Percentiles rank a stretch among this genome's conserved stretches.
Conservation (phyloP, 352 stramenopile genomes). For the Paralagenidium karlingii region DNA sequence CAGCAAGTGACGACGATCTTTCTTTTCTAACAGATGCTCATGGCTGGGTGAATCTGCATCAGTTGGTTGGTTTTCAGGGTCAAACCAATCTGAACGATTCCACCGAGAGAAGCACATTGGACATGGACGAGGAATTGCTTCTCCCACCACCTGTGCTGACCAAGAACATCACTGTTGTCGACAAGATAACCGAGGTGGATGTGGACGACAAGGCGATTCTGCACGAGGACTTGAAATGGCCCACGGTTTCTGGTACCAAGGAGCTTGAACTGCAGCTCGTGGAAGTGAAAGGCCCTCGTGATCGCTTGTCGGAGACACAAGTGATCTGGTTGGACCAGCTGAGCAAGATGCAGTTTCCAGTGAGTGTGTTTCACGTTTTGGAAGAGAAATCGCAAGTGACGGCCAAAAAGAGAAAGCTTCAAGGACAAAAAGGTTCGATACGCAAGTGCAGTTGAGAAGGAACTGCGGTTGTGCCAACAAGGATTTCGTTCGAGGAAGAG, state of each 20-base stretch:
- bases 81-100: too few relatives aligned
- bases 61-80: too few relatives aligned
- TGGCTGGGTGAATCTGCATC: too few relatives aligned
- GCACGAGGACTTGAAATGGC: slow-evolving; percentile 1
- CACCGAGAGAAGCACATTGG: not conserved
- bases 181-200: not conserved
- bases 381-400: slow-evolving; percentile 34
- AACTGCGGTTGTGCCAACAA: too few relatives aligned
- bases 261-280: slow-evolving; percentile 41
- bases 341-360: slow-evolving; percentile 33
- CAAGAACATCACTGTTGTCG: not conserved
- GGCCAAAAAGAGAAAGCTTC: slow-evolving; percentile 7
- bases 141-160: too few relatives aligned
- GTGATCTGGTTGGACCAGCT: slow-evolving; percentile 64
- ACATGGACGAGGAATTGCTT: not conserved
- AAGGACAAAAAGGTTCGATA: slow-evolving; percentile 12
- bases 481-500: too few relatives aligned
- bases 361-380: slow-evolving; percentile 59
- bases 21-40: too few relatives aligned
- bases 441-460: too few relatives aligned
- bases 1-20: too few relatives aligned
- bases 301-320: slow-evolving; percentile 76
- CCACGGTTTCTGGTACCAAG: slow-evolving; percentile 1
- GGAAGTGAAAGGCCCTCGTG: slow-evolving; percentile 79
- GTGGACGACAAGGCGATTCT: slow-evolving; percentile 5